Evolutionary conservation across 2,329 filamentous ascomycete genomes (phyloP), one percentile per base, ranked within the genome.

Genomic region (Claviceps capensis): DNA sequence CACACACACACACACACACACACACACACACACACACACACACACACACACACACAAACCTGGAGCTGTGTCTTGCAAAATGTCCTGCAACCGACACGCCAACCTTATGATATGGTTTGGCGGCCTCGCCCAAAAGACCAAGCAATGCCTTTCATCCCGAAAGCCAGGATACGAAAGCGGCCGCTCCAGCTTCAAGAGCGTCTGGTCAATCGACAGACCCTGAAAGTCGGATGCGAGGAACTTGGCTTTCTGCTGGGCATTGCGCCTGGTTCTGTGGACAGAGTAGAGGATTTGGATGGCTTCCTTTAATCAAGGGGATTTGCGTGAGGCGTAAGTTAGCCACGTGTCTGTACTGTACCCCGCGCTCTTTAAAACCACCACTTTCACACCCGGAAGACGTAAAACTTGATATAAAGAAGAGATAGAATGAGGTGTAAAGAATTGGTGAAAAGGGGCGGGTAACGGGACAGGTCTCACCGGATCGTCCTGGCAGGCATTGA

Each of bases 91-190:
- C 52, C 77, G 75, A 2, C 71, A 67, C 2, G 91, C 80, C 53
- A 97, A 69, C 19, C 76, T 69, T 46, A 84, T 73, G 17, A 96
- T 73, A 58, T 84, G 80, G 46, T 79, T 69, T 0, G 90, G 86
- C 16, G 91, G 91, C 6, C 90, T 76, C 3, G 86, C 88, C 88
- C 89, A 96, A 62, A 96, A 83, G 0, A 89, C 86, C 11, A 96
- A 73, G 63, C 90, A 94, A 61, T 95, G 77, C 42, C 91, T 75
- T 43, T 80, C 78, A 63, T 97, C 91, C 49, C 73, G 65, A 63
- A 85, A 95, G 1, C 79, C 80, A 1, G 82, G 83, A 56, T 87
- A 76, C 38, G 83, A 69, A 1, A 75, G 67, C 1, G 77, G 77
- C 44, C 83, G 75, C 58, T 84, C 77, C 36, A 95, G 70, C 52